Evolutionary conservation across 1,284 basidiomycete genomes (phyloP), one percentile per base, ranked within the genome.

Genomic region (Malassezia caprae): DNA sequence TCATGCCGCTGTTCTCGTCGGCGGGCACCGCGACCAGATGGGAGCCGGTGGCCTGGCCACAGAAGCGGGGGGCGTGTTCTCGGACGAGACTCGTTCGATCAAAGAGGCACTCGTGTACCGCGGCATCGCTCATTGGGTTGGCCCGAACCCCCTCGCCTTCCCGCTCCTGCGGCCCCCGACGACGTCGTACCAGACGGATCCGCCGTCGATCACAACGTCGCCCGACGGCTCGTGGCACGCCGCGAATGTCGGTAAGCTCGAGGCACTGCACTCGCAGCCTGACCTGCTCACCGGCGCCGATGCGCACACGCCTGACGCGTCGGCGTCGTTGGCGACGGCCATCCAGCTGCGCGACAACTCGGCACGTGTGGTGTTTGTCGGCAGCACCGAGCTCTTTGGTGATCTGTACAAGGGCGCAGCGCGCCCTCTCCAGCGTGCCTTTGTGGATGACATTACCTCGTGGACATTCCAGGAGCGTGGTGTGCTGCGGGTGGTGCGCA

Each of bases 391-490:
- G 8, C 63, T 91, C 57, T 86, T 96, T 75, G 83, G 81, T 19
- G 76, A 81, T 37, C 53, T 60, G 39, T 40, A 64, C 37, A 44
- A 42, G 0, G 42, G 47, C 13, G 63, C 49, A 55, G 83, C 82
- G 51, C 83, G 83, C 15, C 77, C 79, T 12, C 78, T 85, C 12
- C 96, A 96, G 74, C 76, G 78, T 13, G 81, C 81, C 40, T 85
- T 96, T 54, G 80, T 80, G 3, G 76, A 79, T 43, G 88, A 93
- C 64, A 75, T 96, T 47, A 81, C 84, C 2, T 80, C 82, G 17
- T 98, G 93, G 93, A 82, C 85, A 1, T 94, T 96, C 83, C 87
- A 91, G 68, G 87, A 94, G 76, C 81, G 82, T 0, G 80, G 83
- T 5, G 87, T 89, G 7, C 78, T 94, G 45, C 83, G 88, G 24